phyloP scores from a whole-genome alignment of 148 eudicot genomes.

The Rheum nobile region DNA sequence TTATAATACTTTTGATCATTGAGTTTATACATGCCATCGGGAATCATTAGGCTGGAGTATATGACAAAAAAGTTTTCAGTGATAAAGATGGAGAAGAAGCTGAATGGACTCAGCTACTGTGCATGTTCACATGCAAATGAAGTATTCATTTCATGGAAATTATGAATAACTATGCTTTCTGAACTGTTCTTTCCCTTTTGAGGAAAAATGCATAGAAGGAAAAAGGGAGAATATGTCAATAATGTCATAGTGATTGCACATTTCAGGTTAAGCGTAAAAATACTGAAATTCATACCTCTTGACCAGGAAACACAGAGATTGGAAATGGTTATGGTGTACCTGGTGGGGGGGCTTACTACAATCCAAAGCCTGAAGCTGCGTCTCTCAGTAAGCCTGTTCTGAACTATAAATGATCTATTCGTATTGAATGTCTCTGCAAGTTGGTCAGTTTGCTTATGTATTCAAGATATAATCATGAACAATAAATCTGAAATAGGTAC shows the following conservation, averaged over 20 bases:
- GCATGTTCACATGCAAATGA: background rate
- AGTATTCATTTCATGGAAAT: background rate
- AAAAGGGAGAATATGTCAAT: background rate
- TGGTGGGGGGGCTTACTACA: constrained; percentile 84
- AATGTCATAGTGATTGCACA: background rate
- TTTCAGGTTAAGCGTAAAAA: background rate
- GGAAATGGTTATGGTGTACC: constrained; percentile 99
- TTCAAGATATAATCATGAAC: constrained; percentile 9
- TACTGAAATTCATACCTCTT: background rate
- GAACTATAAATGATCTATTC: background rate
- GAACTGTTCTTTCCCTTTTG: background rate
- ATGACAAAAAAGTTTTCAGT: background rate
- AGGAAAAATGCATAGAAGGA: background rate
- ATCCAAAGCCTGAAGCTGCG: constrained; percentile 20
- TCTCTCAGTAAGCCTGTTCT: constrained; percentile 26
- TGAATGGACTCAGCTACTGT: background rate
- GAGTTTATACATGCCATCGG: background rate
- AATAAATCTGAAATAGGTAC: constrained; percentile 25
- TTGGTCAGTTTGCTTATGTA: background rate
- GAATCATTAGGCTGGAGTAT: background rate
- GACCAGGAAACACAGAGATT: constrained; percentile 70
- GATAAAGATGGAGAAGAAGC: background rate
- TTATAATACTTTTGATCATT: background rate
- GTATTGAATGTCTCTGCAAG: background rate
- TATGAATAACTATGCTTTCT: background rate